Conservation (phyloP, 129 eudicot species). For the Glebionis coronaria region DNA sequence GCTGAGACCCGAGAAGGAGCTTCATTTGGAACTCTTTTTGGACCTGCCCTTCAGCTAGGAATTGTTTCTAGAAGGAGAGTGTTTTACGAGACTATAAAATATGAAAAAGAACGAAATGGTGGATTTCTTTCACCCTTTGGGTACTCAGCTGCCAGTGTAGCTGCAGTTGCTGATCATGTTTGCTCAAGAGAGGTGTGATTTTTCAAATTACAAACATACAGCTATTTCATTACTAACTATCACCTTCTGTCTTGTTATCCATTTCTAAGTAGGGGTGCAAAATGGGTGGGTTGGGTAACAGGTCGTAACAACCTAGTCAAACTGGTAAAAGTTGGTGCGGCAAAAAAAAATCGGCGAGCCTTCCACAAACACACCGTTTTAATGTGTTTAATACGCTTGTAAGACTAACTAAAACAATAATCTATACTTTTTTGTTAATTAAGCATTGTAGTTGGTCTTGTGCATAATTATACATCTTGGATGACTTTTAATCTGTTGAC, state of each 20-base stretch:
- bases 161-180: constrained; percentile 66
- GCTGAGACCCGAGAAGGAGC: constrained; percentile 86
- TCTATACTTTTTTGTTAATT: neutral
- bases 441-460: neutral
- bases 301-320: neutral
- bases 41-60: constrained; percentile 78
- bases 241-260: neutral
- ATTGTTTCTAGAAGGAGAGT: constrained; percentile 78
- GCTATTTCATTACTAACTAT: neutral
- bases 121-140: constrained; percentile 93
- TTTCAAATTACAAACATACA: constrained; percentile 15
- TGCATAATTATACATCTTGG: neutral
- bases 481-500: neutral
- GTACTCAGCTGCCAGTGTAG: constrained; percentile 65
- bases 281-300: neutral
- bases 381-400: neutral
- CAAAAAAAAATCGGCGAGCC: too few species aligned
- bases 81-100: constrained; percentile 66
- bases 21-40: constrained; percentile 77
- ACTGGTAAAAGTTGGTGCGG: too few species aligned
- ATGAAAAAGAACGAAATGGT: constrained; percentile 85
- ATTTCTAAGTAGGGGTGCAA: neutral
- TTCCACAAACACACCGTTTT: too few species aligned
- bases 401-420: neutral
- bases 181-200: constrained; percentile 72